A percentile compares a stretch with the other conserved stretches of the same genome.
Conservation (phyloP, 2,329 filamentous ascomycete species). For the Neonectria ditissima region DNA sequence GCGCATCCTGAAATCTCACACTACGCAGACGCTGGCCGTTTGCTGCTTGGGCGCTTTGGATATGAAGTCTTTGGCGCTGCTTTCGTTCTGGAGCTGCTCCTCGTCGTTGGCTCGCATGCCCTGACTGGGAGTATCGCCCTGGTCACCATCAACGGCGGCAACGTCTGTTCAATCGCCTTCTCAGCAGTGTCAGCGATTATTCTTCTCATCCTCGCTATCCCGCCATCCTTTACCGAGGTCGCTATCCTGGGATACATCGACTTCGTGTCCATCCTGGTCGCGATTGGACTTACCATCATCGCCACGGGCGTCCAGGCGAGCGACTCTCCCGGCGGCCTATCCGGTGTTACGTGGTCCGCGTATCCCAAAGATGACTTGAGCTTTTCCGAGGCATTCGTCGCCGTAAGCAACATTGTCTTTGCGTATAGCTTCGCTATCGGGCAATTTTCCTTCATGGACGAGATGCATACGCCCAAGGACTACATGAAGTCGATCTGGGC, state of each 20-base stretch:
- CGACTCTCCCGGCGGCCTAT: constrained; percentile 13
- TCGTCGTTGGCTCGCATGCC: constrained; percentile 27
- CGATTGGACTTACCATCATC: constrained; percentile 28
- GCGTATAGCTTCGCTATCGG: constrained; percentile 30
- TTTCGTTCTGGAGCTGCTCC: constrained; percentile 26
- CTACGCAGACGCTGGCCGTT: constrained; percentile 27
- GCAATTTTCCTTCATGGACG: constrained; percentile 31
- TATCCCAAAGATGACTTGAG: constrained; percentile 25
- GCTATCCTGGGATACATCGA: constrained; percentile 28
- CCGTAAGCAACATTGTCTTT: constrained; percentile 30
- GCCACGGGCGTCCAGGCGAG: constrained; percentile 21
- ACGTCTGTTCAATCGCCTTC: constrained; percentile 28
- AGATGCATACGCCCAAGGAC: constrained; percentile 29
- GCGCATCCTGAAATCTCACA: constrained; percentile 22
- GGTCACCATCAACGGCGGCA: constrained; percentile 26
- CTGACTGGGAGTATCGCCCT: constrained; percentile 28
- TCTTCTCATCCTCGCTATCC: constrained; percentile 29
- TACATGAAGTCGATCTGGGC: constrained; percentile 32
- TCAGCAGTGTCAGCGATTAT: constrained; percentile 26
- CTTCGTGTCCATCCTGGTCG: constrained; percentile 25
- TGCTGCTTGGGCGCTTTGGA: constrained; percentile 21
- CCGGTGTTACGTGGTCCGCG: constrained; percentile 24
- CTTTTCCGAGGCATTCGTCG: constrained; percentile 28
- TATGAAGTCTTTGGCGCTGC: constrained; percentile 17
- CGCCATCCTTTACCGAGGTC: constrained; percentile 27